These are phyloP conservation scores for Ligustrum vulgare DNA, from an alignment of 257 asterid genomes.

Conservation along the genomic window DNA sequence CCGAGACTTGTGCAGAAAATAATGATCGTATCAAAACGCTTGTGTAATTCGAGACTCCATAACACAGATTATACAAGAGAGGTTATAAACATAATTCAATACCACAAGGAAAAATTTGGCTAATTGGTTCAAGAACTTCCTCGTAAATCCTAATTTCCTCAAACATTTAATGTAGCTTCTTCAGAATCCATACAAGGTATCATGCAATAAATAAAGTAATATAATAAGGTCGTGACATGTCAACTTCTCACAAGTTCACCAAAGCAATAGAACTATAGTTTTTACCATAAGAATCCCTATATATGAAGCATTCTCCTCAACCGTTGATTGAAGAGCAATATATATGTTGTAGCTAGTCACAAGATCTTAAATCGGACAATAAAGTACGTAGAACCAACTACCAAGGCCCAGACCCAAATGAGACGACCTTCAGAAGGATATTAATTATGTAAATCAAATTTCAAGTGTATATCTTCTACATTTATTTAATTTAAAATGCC, in stretches of 20 bases:
- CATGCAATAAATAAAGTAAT: background rate
- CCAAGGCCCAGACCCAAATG: background rate
- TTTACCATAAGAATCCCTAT: background rate
- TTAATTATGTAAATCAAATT: background rate
- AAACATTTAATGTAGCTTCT: background rate
- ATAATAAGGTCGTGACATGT: too few relatives aligned
- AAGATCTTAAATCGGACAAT: too few relatives aligned
- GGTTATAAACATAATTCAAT: background rate
- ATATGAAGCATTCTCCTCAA: background rate
- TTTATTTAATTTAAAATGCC: background rate
- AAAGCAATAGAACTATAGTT: background rate
- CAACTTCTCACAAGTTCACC: background rate
- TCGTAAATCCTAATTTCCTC: background rate
- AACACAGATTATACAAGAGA: background rate
- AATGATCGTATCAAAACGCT: background rate
- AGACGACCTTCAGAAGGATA: background rate
- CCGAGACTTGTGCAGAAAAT: background rate
- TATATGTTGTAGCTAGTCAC: background rate
- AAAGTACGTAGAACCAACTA: too few relatives aligned
- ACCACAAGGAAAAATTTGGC: background rate
- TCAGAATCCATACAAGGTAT: background rate
- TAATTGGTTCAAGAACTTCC: background rate
- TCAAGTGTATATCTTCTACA: background rate
- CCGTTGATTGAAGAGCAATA: background rate
- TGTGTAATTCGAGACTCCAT: background rate